phyloP scores from a whole-genome alignment of 257 asterid genomes.

The Rhazya stricta region DNA sequence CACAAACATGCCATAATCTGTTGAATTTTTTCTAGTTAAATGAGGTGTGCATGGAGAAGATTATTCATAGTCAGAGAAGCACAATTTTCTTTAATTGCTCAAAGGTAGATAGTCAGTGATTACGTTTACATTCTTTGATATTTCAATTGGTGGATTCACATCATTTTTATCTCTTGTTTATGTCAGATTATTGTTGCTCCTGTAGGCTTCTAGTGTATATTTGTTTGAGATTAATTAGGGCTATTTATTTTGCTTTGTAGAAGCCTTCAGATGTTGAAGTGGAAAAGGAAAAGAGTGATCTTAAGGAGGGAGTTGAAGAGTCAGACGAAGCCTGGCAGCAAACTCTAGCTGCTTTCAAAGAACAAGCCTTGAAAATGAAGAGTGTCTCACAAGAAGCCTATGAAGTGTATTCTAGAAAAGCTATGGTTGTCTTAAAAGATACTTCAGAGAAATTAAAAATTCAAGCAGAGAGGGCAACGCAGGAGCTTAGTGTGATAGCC shows the following conservation, averaged over 20 bases:
- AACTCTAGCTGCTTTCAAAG: conserved; percentile 63
- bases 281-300: conserved; percentile 43
- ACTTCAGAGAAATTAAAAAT: conserved; percentile 68
- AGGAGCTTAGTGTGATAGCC: conserved; percentile 54
- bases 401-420: conserved; percentile 62
- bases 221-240: neutral
- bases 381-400: conserved; percentile 70
- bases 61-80: neutral
- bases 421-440: conserved; percentile 53
- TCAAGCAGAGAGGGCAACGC: conserved; percentile 76
- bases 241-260: conserved; percentile 33
- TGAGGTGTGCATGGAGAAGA: neutral
- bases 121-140: neutral
- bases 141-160: neutral
- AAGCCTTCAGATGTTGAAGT: conserved; percentile 53
- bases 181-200: neutral
- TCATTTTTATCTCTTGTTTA: neutral
- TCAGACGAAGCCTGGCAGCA: conserved; percentile 74
- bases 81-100: neutral
- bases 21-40: neutral
- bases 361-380: conserved; percentile 74
- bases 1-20: neutral
- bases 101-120: neutral
- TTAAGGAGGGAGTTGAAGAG: conserved; percentile 42
- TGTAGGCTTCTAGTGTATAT: neutral